Evolutionary conservation across 768 basidiomycete genomes (phyloP), one percentile per base, ranked within the genome.

Genomic region (Naematelia encephala): DNA sequence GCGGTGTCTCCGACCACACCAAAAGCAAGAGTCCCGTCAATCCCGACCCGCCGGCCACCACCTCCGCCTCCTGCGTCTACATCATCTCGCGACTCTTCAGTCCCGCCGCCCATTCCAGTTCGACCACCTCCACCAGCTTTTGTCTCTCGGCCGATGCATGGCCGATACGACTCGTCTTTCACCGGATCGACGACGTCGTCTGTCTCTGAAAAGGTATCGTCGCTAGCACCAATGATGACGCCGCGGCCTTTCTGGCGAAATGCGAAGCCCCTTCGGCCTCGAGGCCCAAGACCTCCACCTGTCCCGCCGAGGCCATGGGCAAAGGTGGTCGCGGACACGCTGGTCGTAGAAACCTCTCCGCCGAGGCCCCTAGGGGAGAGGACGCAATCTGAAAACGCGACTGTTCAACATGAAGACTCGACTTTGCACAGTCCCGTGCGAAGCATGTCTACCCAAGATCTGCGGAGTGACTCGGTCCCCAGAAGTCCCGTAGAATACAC

Each of bases 401-500:
- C 29, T n/a, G 14, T 16, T 14, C 28, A 44, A 14, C 30, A 13
- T 39, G 44, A 30, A 22, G 21, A 22, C 26, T 22, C n/a, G 47
- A 19, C 16, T 8, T 39, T 39, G 34, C 34, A 8, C 34, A 39
- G 34, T 39, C 8, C 23, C 12, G 39, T 23, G n/a, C 42, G 39
- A 13, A 14, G 51, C n/a, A 22, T 59, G 39, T 2, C 57, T 13
- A 30, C 42, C 10, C 47, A 51, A n/a, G 42, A 46, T 27, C 16
- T 52, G 14, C 14, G 28, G 26, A 46, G 42, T 23, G 29, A 43
- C 2, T 29, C 42, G 27, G 25, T 28, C 3, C 13, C n/a, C n/a
- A 43, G 56, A 27, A 62, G 59, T 54, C 54, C 46, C 34, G 47
- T 60, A 27, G 72, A 83, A 30, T 74, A 82, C 58, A 85, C 86